Conservation (phyloP, 495 filamentous ascomycete species). For the Penicillium atrosanguineum region DNA sequence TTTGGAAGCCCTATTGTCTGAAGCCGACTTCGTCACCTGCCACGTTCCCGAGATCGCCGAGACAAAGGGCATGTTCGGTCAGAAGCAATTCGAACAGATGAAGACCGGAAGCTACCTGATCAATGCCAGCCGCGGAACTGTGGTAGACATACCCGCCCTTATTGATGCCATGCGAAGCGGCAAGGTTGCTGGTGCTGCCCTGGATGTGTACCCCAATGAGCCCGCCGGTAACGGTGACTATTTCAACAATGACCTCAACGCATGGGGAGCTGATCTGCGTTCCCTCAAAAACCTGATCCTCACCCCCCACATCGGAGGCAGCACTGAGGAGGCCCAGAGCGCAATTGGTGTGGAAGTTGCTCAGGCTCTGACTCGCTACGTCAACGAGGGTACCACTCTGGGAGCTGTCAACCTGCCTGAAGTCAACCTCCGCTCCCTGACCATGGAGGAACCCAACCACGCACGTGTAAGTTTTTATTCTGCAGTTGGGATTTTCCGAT, state of each 20-base stretch:
- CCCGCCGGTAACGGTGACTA: slow-evolving; percentile 92
- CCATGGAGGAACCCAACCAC: slow-evolving; percentile 81
- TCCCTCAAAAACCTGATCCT: slow-evolving; percentile 89
- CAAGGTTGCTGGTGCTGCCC: slow-evolving; percentile 87
- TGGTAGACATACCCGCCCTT: slow-evolving; percentile 91
- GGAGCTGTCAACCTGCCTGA: slow-evolving; percentile 97
- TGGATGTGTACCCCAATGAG: slow-evolving; percentile 95
- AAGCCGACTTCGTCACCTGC: slow-evolving; percentile 86
- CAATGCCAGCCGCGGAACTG: slow-evolving; percentile 90
- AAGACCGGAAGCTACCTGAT: slow-evolving; percentile 89
- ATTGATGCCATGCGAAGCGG: slow-evolving; percentile 84
- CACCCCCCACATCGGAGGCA: slow-evolving; percentile 94
- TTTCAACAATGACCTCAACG: slow-evolving; percentile 82
- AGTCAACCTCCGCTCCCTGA: slow-evolving; percentile 80
- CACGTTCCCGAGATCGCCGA: slow-evolving; percentile 94
- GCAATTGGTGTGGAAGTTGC: slow-evolving; percentile 94
- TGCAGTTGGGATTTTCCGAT: neutral
- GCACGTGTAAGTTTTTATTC: slow-evolving; percentile 58
- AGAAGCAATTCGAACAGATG: slow-evolving; percentile 78
- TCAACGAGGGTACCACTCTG: slow-evolving; percentile 85
- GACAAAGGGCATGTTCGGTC: slow-evolving; percentile 85
- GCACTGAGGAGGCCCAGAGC: slow-evolving; percentile 95
- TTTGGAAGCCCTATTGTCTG: slow-evolving; percentile 69
- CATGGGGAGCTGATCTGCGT: slow-evolving; percentile 83
- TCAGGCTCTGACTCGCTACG: slow-evolving; percentile 83